Evolutionary conservation across 345 rosid genomes (phyloP).

Genomic region (Linum usitatissimum): DNA sequence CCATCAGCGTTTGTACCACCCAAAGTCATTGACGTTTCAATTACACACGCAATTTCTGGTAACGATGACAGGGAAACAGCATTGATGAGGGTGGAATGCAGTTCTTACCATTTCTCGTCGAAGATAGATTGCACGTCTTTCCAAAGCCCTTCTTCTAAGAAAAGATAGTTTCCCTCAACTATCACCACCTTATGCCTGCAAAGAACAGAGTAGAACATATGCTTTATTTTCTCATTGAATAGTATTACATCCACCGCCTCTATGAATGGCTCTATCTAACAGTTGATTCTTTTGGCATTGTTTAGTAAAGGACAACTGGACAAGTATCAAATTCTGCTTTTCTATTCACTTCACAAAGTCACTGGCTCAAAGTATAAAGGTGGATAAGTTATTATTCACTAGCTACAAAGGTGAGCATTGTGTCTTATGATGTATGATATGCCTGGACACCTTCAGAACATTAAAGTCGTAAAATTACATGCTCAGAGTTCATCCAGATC

Average conservation of each 20-base stretch:
- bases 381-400: neutral
- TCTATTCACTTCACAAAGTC: neutral
- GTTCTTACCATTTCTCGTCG: conserved; percentile 81
- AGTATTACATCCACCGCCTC: neutral
- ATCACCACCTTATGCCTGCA: conserved; percentile 84
- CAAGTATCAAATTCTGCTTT: neutral
- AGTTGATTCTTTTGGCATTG: neutral
- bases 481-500: neutral
- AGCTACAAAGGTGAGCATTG: neutral
- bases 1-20: neutral
- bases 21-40: neutral
- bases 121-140: conserved; percentile 59
- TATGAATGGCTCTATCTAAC: neutral
- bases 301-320: neutral
- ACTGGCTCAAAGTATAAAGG: neutral
- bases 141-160: conserved; percentile 64
- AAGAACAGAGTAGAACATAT: conserved; percentile 5
- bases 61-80: neutral
- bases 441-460: too few species aligned
- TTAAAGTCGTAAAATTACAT: too few species aligned
- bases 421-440: too few species aligned
- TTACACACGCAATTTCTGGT: neutral
- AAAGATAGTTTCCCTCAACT: conserved; percentile 79
- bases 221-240: neutral
- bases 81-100: conserved; percentile 2